Evolutionary conservation across 108 stramenopile genomes (phyloP), one percentile per base, ranked within the genome.

Genomic region (Fragilaria radians): DNA sequence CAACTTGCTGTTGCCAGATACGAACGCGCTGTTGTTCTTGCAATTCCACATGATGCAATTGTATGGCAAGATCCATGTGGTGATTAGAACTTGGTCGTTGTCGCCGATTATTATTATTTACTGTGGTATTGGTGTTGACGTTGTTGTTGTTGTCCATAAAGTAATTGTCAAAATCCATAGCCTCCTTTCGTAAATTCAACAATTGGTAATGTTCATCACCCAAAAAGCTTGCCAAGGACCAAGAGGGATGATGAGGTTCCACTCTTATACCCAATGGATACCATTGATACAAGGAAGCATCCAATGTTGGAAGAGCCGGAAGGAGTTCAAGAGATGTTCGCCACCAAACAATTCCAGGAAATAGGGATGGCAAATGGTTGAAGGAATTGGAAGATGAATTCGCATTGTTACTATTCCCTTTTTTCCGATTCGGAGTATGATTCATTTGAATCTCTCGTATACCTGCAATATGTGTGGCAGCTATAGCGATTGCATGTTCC

Each of bases 401-500:
- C 22, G 14, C 28, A 25, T 19, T 26, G 31, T 31, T 47, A 56
- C 33, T 61, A 62, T 14, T 24, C 31, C 26, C 65, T 67, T 18
- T 52, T 52, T 14, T 52, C 9, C 21, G n/a, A 46, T 18, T 18
- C n/a, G n/a, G n/a, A n/a, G n/a, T n/a, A n/a, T n/a, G n/a, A n/a
- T n/a, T n/a, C n/a, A n/a, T n/a, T n/a, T n/a, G n/a, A n/a, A n/a
- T n/a, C n/a, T n/a, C n/a, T n/a, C n/a, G n/a, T 55, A 66, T 49
- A 30, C 75, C 87, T 58, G 66, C 71, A 14, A 88, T 57, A 1
- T 83, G 29, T 5, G 70, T 27, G 5, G 71, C 61, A 0, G 73
- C 75, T 0, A 92, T 79, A 1, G 83, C 87, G 7, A 87, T 33
- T 33, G 64, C 64, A 50, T 92, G 91, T 50, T 92, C 91, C 48